Conservation (phyloP, 805 yeast species). For the Candida namnaoensis region DNA sequence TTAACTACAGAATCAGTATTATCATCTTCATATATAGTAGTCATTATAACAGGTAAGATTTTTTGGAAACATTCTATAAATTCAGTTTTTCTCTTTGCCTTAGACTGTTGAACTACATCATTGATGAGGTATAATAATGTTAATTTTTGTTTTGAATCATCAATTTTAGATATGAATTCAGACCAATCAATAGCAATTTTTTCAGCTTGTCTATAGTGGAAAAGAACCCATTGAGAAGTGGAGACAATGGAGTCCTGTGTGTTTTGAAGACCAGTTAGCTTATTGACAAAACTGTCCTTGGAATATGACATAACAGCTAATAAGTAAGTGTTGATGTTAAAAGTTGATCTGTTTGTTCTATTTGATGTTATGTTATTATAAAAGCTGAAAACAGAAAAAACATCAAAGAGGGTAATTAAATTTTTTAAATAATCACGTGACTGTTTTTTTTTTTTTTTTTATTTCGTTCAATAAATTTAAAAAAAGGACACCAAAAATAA, state of each 20-base stretch:
- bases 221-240: conserved; percentile 67
- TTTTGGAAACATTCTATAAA: conserved; percentile 49
- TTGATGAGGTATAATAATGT: conserved; percentile 65
- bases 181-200: conserved; percentile 49
- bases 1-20: conserved; percentile 8
- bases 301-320: conserved; percentile 34
- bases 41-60: conserved; percentile 35
- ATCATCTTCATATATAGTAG: conserved; percentile 13
- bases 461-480: too few species aligned
- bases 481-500: too few species aligned
- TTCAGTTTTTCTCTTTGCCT: conserved; percentile 50
- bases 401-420: too few species aligned
- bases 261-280: conserved; percentile 40
- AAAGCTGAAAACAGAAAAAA: too few species aligned
- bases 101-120: conserved; percentile 75
- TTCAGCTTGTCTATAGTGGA: conserved; percentile 52
- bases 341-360: too few species aligned
- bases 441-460: too few species aligned
- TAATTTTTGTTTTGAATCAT: conserved; percentile 33
- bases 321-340: too few species aligned
- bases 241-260: conserved; percentile 68
- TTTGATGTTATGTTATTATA: too few species aligned
- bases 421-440: too few species aligned
- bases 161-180: conserved; percentile 19
- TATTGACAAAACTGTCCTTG: conserved; percentile 36